phyloP scores from a whole-genome alignment of 1,284 basidiomycete species.

The Ganoderma leucocontextum region DNA sequence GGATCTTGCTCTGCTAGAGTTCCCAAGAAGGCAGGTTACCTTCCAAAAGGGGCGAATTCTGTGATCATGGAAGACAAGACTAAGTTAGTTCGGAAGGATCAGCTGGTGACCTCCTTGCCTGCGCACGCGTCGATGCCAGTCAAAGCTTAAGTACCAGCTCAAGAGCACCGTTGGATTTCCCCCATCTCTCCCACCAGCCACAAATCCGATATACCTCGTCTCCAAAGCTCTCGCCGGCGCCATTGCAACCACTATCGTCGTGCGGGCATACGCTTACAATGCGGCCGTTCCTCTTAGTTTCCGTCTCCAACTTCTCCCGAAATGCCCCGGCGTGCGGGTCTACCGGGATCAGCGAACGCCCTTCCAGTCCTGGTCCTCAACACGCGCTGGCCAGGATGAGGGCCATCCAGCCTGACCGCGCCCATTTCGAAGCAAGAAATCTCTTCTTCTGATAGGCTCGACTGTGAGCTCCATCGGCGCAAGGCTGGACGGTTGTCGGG shows the following conservation, averaged over 20 bases:
- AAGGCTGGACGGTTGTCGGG: conserved; percentile 31
- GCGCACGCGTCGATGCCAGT: conserved; percentile 1
- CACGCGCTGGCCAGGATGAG: conserved; percentile 11
- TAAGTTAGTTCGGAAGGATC: conserved; percentile 10
- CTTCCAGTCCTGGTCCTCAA: conserved; percentile 11
- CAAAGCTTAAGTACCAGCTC: neutral
- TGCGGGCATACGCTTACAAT: neutral
- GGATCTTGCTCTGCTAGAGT: neutral
- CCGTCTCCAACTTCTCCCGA: conserved; percentile 27
- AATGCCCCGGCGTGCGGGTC: conserved; percentile 16
- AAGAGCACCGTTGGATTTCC: conserved; percentile 1
- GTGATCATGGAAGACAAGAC: conserved; percentile 15
- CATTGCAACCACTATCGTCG: neutral
- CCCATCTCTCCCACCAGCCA: conserved; percentile 1
- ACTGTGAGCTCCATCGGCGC: conserved; percentile 20
- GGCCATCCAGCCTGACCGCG: conserved; percentile 21
- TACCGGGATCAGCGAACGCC: conserved; percentile 24
- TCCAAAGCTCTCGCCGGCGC: neutral
- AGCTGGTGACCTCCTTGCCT: conserved; percentile 24
- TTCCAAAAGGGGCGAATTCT: neutral
- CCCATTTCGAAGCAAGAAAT: conserved; percentile 12
- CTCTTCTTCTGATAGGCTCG: conserved; percentile 22
- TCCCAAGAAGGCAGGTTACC: neutral
- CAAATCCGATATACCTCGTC: conserved; percentile 7
- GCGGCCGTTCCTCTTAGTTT: conserved; percentile 20